Evolutionary conservation across 108 stramenopile genomes (phyloP), one percentile per base, ranked within the genome.

Genomic region (Fragilaria radians): DNA sequence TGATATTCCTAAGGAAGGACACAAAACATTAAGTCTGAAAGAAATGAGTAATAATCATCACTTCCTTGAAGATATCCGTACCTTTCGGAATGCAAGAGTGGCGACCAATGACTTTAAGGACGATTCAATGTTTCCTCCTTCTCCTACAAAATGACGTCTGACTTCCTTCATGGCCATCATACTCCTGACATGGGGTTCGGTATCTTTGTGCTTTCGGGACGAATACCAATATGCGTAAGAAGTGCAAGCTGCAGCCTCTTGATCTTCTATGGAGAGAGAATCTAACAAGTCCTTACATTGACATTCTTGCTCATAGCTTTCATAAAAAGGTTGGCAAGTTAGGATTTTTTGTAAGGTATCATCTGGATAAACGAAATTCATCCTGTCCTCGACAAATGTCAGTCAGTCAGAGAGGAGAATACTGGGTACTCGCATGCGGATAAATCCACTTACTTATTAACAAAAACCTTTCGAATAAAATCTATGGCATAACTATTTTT

Each of bases 221-320:
- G 60, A 28, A 47, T 57, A 33, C 61, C 68, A 73, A 42, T 73
- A 73, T 0, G 72, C 66, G 52, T 63, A 54, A 18, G 66, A 67
- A 4, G 65, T 34, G 31, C 54, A 19, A 22, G 72, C 72, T 28
- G 72, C 66, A 30, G 46, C 21, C 28, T 73, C 66, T 32, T 57
- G 52, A 45, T 73, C 51, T 28, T 73, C 72, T 23, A 18, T 28
- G 9, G 61, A 46, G 14, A 73, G 50, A 32, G 48, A 56, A 24
- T 54, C 66, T 19, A 62, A 27, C 27, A 73, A 42, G 36, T 42
- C 36, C 11, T 14, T 42, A 14, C 11, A 11, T 42, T 42, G 36
- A 14, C 14, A 14, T 11, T n/a, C n/a, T n/a, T n/a, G n/a, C n/a
- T n/a, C n/a, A n/a, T n/a, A n/a, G n/a, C n/a, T n/a, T n/a, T n/a